Evolutionary conservation across 2,329 filamentous ascomycete species (phyloP).

Genomic region (Fusarium robinianum): DNA sequence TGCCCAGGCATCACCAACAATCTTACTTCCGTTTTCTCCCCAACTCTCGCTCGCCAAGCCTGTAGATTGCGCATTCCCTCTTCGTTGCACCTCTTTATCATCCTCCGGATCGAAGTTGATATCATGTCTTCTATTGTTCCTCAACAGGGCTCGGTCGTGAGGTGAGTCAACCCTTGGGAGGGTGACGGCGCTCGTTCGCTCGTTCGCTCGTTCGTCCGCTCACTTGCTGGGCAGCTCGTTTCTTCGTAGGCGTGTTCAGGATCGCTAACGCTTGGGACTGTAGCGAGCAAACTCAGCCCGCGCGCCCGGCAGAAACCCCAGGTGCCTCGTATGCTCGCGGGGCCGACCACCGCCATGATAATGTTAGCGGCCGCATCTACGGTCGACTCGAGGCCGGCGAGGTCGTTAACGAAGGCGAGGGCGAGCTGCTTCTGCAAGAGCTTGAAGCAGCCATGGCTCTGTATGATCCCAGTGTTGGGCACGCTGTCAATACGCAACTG

Average conservation of each 20-base stretch:
- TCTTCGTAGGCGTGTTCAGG: background rate
- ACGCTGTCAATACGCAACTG: background rate
- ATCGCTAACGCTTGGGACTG: constrained; percentile 13
- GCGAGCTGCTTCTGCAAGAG: too few species aligned
- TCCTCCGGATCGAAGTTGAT: too few species aligned
- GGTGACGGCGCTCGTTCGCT: too few species aligned
- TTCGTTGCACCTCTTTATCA: too few species aligned
- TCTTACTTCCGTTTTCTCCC: too few species aligned
- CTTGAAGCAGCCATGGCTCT: constrained; percentile 12
- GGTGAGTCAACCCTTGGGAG: too few species aligned
- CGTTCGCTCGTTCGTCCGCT: background rate
- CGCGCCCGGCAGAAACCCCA: constrained; percentile 8
- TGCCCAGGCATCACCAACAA: too few species aligned
- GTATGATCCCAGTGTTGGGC: background rate
- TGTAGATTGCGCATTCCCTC: too few species aligned
- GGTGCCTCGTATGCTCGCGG: background rate
- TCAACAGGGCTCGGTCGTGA: constrained; percentile 14
- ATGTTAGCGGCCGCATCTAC: constrained; percentile 7
- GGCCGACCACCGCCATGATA: constrained; percentile 1
- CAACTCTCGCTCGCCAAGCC: too few species aligned
- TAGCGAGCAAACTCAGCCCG: constrained; percentile 2
- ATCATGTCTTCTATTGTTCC: constrained; percentile 20
- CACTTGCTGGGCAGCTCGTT: constrained; percentile 5
- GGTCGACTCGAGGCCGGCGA: background rate
- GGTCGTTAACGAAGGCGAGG: too few species aligned